phyloP scores from a whole-genome alignment of 768 basidiomycete species.

The Hericium alpestre region DNA sequence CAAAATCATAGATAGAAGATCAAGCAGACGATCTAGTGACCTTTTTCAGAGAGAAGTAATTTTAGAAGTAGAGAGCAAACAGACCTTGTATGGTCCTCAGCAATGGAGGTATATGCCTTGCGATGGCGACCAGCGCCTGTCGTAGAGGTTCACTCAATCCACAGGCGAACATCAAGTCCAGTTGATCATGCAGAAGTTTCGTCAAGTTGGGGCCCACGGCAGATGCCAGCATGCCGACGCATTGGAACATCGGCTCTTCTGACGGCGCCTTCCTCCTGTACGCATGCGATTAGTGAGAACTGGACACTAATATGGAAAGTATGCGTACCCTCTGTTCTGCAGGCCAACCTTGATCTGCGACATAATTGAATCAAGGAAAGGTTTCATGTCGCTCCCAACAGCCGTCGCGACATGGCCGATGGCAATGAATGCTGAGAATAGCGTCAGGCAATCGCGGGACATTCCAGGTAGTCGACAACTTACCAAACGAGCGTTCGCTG shows the following conservation, averaged over 20 bases:
- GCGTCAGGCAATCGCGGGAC: conserved; percentile 2
- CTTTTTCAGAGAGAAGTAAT: background rate
- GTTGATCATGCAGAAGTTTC: conserved; percentile 88
- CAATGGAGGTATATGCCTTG: conserved; percentile 79
- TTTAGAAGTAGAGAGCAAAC: background rate
- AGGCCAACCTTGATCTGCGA: conserved; percentile 81
- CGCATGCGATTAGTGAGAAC: background rate
- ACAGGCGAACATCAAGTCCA: conserved; percentile 93
- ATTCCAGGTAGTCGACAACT: conserved; percentile 9
- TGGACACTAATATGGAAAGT: conserved; percentile 21
- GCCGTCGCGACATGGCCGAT: conserved; percentile 91
- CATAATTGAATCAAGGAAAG: conserved; percentile 89
- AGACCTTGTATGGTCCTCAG: conserved; percentile 86
- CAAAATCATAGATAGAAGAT: conserved; percentile 70
- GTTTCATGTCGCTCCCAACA: conserved; percentile 91
- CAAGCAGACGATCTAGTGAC: conserved; percentile 71
- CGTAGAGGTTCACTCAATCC: conserved; percentile 85
- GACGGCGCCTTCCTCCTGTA: conserved; percentile 79
- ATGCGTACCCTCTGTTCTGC: conserved; percentile 67
- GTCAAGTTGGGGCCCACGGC: conserved; percentile 95
- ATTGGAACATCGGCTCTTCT: conserved; percentile 95
- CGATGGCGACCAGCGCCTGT: conserved; percentile 75
- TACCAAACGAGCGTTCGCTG: conserved; percentile 80
- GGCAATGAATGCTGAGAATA: conserved; percentile 72
- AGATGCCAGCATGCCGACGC: conserved; percentile 89